These are phyloP conservation scores for Brassica carinata DNA, from an alignment of 345 rosid species.

Conservation along the genomic window DNA sequence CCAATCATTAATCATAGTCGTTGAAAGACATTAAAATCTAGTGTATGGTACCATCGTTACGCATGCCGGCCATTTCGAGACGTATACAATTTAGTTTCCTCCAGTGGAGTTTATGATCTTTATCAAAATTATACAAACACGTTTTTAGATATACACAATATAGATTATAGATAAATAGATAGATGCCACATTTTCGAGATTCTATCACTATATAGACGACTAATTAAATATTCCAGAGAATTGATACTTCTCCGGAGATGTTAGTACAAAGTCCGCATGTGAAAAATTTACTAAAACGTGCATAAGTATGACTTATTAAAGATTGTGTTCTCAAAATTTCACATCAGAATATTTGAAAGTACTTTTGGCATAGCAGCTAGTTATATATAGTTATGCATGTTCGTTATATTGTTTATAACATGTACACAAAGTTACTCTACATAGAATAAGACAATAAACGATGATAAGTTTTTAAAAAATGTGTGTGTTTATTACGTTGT, in stretches of 20 bases:
- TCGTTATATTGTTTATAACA: background rate
- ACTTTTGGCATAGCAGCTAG: constrained; percentile 3
- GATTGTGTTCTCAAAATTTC: background rate
- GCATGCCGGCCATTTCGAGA: constrained; percentile 37
- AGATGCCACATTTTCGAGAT: background rate
- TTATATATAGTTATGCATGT: background rate
- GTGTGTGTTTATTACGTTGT: background rate
- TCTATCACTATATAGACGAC: background rate
- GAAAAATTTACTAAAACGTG: constrained; percentile 6
- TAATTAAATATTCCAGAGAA: constrained; percentile 11
- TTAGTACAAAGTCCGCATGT: background rate
- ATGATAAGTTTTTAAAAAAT: background rate
- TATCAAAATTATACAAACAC: constrained; percentile 1
- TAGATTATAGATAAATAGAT: background rate
- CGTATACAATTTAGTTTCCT: constrained; percentile 36
- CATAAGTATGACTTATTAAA: too few species aligned
- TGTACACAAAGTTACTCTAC: background rate
- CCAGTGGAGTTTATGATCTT: constrained; percentile 13
- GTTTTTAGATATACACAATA: constrained; percentile 7
- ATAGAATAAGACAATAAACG: background rate
- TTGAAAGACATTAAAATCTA: background rate
- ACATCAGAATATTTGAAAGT: background rate
- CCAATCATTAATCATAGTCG: background rate
- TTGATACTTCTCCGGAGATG: constrained; percentile 1
- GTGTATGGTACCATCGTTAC: constrained; percentile 15